phyloP scores from a whole-genome alignment of 192 early-diverging fungal species.

The Entomortierella lignicola region DNA sequence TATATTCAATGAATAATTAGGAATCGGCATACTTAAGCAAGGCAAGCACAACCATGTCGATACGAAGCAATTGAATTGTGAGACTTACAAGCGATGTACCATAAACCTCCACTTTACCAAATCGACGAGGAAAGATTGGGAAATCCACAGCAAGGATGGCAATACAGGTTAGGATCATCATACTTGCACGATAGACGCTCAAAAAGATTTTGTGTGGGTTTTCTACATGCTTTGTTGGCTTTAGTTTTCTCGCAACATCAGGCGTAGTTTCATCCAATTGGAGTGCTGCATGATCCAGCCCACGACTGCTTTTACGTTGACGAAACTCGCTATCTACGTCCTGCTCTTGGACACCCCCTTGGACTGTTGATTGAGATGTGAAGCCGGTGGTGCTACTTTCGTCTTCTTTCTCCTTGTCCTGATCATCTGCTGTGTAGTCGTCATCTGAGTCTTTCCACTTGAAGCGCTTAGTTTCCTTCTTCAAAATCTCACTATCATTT shows the following conservation, averaged over 20 bases:
- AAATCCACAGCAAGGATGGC: conserved; percentile 97
- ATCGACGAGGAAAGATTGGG: conserved; percentile 85
- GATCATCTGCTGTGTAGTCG: conserved; percentile 26
- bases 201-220: conserved; percentile 62
- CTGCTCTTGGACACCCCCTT: conserved; percentile 2
- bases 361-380: background rate
- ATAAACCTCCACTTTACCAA: conserved; percentile 92
- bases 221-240: conserved; percentile 1
- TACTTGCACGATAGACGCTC: conserved; percentile 78
- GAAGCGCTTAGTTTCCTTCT: conserved; percentile 43
- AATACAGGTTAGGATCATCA: conserved; percentile 84
- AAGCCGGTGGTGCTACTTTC: background rate
- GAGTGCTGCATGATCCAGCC: conserved; percentile 15
- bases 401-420: conserved; percentile 4
- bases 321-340: conserved; percentile 25
- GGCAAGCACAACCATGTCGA: no score
- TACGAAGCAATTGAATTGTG: no score
- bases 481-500: conserved; percentile 23
- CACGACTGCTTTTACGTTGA: conserved; percentile 28
- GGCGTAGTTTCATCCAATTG: conserved; percentile 16
- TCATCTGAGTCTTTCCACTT: conserved; percentile 53
- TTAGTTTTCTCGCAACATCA: background rate
- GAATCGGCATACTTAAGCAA: background rate
- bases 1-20: background rate
- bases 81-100: conserved; percentile 83